Base-by-base conservation (phyloP, 208 protist genomes). In the Leishmania tarentolae region DNA sequence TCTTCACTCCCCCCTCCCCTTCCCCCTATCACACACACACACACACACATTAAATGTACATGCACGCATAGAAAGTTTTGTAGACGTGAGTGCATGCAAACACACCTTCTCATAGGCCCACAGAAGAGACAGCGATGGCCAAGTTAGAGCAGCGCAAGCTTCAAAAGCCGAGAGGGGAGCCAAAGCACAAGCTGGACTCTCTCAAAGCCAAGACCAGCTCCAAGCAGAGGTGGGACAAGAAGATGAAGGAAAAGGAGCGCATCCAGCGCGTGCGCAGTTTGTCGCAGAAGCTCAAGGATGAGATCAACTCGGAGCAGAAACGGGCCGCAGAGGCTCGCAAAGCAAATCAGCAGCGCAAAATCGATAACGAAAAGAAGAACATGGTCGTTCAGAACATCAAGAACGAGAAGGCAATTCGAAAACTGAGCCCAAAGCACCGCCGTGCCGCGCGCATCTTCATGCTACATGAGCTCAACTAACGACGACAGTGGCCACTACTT, bases 341-440 rank as follows among this genome's bases (percentile, higher is more conserved):
- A 83, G 94, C 94, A 8, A 98, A 98, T 80, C 85, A 83, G 50
- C 85, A 91, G 81, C 89, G 94, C 53, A 96, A 95, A 77, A 44
- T 84, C 28, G 94, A 94, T 68, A 98, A 98, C 77, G 94, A 98
- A 81, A 91, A 91, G 75, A 98, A 96, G 83, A 96, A 91, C 77
- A 96, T 98, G 93, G 94, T 98, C n/a, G 93, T 96, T 17, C 94
- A 98, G 82, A 96, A 86, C 44, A 98, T 98, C 75, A 95, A 90
- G 63, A 98, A 98, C 70, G 94, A 96, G 19, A 95, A 96, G 86
- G 93, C 93, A 9, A 96, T 98, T 61, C 84, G 87, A 17, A 98
- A 98, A 80, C 83, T 98, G 35, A 98, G 93, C 84, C 94, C 94
- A 7, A 98, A 96, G 86, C 94, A 98, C 85, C 92, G 94, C 52